Conservation (phyloP, 139 green algal species). For the Tetraselmis chui region DNA sequence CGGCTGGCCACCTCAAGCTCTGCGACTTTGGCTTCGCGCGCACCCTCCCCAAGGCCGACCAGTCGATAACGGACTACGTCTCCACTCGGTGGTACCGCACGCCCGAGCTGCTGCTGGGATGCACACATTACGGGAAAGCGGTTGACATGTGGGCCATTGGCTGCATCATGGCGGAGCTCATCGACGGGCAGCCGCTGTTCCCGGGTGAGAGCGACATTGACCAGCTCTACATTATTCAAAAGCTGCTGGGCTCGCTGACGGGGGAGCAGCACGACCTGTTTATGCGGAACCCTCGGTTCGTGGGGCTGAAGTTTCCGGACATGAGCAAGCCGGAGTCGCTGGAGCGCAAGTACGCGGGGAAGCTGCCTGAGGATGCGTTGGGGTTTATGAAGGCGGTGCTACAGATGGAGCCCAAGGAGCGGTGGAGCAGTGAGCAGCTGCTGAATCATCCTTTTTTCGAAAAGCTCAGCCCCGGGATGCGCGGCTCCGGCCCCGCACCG, state of each 20-base stretch:
- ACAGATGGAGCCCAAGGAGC: conserved; percentile 38
- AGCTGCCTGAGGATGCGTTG: conserved; percentile 38
- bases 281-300: conserved; percentile 59
- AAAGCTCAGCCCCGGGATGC: conserved; percentile 7
- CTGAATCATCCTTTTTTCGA: conserved; percentile 59
- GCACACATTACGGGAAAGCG: conserved; percentile 60
- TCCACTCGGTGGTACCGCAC: conserved; percentile 90
- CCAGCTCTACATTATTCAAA: conserved; percentile 80
- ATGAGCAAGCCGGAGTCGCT: conserved; percentile 52
- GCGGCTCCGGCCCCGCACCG: not conserved
- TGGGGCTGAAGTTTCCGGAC: conserved; percentile 68
- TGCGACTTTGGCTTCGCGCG: conserved; percentile 94
- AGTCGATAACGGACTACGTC: conserved; percentile 81
- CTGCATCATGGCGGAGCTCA: conserved; percentile 84
- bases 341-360: conserved; percentile 38
- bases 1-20: conserved; percentile 68
- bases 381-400: conserved; percentile 47
- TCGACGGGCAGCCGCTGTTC: conserved; percentile 80
- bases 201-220: conserved; percentile 85
- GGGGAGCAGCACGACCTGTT: conserved; percentile 45
- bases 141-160: conserved; percentile 87
- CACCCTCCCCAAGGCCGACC: conserved; percentile 34
- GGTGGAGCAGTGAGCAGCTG: conserved; percentile 33
- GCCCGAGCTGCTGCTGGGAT: conserved; percentile 86
- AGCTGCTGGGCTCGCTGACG: conserved; percentile 34